Evolutionary conservation across 495 filamentous ascomycete genomes (phyloP).

Genomic region (Penicillium herquei): DNA sequence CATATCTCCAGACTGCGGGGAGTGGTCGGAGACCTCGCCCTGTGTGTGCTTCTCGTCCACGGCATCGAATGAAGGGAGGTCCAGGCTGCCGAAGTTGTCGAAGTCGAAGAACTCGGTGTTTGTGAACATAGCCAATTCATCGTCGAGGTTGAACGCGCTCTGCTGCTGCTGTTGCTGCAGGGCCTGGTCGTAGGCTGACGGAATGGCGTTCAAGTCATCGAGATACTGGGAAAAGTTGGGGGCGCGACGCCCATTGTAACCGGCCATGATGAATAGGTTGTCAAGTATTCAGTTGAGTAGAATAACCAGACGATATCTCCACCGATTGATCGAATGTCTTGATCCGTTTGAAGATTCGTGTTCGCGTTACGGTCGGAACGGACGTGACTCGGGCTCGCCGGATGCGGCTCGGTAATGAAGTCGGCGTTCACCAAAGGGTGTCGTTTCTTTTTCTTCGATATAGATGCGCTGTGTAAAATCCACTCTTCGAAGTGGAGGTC

Average conservation of each 20-base stretch:
- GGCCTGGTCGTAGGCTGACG: slow-evolving; percentile 63
- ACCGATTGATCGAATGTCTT: slow-evolving; percentile 4
- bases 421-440: not conserved
- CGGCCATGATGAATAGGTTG: slow-evolving; percentile 52
- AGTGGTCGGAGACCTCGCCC: slow-evolving; percentile 19
- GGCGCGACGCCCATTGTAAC: slow-evolving; percentile 65
- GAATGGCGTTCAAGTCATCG: slow-evolving; percentile 78
- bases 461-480: not conserved
- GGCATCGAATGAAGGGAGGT: slow-evolving; percentile 36
- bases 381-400: slow-evolving; percentile 20
- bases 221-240: slow-evolving; percentile 88
- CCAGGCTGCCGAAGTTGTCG: slow-evolving; percentile 56
- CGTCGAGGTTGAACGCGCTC: slow-evolving; percentile 62
- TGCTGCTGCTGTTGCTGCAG: slow-evolving; percentile 51
- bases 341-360: slow-evolving; percentile 9
- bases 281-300: slow-evolving; percentile 1
- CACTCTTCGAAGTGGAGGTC: not conserved
- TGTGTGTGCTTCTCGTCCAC: slow-evolving; percentile 31
- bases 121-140: slow-evolving; percentile 85
- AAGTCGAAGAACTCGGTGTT: slow-evolving; percentile 94
- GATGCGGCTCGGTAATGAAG: slow-evolving; percentile 20
- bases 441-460: not conserved
- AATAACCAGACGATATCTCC: not conserved
- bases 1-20: slow-evolving; percentile 31
- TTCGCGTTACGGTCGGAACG: not conserved